Percentiles rank a stretch among this genome's conserved stretches.
Evolutionary conservation across 2,329 filamentous ascomycete species (phyloP).

Genomic region (Aureobasidium vineae): DNA sequence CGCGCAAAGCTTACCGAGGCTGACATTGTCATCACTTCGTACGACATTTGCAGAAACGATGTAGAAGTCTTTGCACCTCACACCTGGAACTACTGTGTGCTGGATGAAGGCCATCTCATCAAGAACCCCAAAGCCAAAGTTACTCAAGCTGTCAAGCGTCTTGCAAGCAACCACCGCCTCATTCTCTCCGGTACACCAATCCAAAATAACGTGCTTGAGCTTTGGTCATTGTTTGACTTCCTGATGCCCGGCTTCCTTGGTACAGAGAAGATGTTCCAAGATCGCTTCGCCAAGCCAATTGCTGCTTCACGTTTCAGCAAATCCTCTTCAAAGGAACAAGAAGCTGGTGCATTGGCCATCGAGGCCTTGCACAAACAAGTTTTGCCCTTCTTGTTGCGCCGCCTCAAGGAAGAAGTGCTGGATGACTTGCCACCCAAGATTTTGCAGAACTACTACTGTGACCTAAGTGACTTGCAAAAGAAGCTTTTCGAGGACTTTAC

Average conservation of each 20-base stretch:
- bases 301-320: constrained; percentile 93
- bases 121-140: constrained; percentile 99
- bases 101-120: constrained; percentile 97
- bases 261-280: constrained; percentile 93
- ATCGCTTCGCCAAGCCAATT: constrained; percentile 92
- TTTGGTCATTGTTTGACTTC: constrained; percentile 99
- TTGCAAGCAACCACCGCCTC: constrained; percentile 87
- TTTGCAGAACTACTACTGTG: constrained; percentile 98
- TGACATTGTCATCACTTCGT: constrained; percentile 95
- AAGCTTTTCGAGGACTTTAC: constrained; percentile 96
- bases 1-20: constrained; percentile 69
- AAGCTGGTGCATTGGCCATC: constrained; percentile 91
- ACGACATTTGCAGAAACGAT: constrained; percentile 97
- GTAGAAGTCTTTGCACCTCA: constrained; percentile 77
- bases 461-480: constrained; percentile 90
- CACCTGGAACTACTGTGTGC: constrained; percentile 95
- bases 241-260: constrained; percentile 98
- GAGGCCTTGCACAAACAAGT: constrained; percentile 99
- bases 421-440: constrained; percentile 98
- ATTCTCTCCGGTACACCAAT: constrained; percentile 97
- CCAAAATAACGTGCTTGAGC: constrained; percentile 93
- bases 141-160: constrained; percentile 83
- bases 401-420: constrained; percentile 95
- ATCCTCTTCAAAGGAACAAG: constrained; percentile 96
- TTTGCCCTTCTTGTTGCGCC: constrained; percentile 89